Percentiles rank a stretch among this genome's conserved stretches.
phyloP scores from a whole-genome alignment of 148 eudicot species.

The Rhododendron simsii region DNA sequence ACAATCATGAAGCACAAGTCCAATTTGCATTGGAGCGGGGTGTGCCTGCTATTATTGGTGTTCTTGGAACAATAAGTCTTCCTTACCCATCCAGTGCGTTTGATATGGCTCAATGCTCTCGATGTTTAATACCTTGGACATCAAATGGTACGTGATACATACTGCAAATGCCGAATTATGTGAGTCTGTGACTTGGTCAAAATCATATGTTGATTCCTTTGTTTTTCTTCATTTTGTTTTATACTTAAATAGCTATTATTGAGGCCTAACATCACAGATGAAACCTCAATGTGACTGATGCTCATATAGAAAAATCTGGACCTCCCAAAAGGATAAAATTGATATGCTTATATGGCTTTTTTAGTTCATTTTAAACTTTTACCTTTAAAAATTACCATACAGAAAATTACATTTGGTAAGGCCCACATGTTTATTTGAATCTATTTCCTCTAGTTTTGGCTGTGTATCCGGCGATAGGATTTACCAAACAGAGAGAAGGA shows the following conservation, averaged over 20 bases:
- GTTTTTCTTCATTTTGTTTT: not conserved
- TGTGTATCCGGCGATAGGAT: not conserved
- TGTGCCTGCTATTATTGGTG: conserved; percentile 72
- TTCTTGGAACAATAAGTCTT: conserved; percentile 57
- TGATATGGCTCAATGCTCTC: conserved; percentile 71
- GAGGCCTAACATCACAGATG: not conserved
- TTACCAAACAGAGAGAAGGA: not conserved
- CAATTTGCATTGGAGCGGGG: conserved; percentile 77
- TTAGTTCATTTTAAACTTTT: not conserved
- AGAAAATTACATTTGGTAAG: not conserved
- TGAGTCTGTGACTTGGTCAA: not conserved
- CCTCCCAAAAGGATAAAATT: not conserved
- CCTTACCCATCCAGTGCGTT: conserved; percentile 58
- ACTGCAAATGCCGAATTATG: not conserved
- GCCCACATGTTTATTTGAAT: not conserved
- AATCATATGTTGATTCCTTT: not conserved
- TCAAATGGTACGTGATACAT: not conserved
- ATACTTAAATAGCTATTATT: not conserved
- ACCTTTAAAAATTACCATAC: not conserved
- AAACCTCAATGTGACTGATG: not conserved
- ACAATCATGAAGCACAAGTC: conserved; percentile 72
- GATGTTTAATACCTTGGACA: conserved; percentile 63
- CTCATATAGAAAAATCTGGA: not conserved
- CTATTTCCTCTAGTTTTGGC: not conserved
- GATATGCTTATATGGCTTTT: not conserved